Evolutionary conservation across 345 rosid genomes (phyloP), one percentile per base, ranked within the genome.

Genomic region (Balakata baccata): DNA sequence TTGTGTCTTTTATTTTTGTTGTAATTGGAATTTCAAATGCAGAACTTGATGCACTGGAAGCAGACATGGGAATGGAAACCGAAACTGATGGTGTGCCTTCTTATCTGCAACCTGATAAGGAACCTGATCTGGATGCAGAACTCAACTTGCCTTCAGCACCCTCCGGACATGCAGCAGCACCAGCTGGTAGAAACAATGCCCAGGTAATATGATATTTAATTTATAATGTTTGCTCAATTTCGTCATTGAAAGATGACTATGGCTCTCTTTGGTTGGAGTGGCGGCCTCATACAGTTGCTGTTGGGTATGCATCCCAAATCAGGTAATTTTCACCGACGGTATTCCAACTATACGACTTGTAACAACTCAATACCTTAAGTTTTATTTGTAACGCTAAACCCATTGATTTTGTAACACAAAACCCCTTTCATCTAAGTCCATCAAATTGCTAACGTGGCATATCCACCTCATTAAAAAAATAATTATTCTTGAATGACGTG

Each of bases 21-120:
- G 11, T 39, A 4, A 50, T n/a, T 63, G 29, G 22, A 65, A 14
- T 64, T 73, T 39, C 12, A 20, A 45, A 71, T 81, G 69, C 91
- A 93, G 98, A 95, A 85, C 99, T 93, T 73, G 98, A 95, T 80
- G 98, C 93, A 53, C 75, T 93, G 75, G 98, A 95, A 84, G 97
- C 94, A 56, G 99, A 95, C 82, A 93, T 95, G 99, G 98, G 97
- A 76, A 81, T 81, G 78, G 99, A 92, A 81, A 84, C 87, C 23
- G 98, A 95, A 86, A 81, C 88, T 25, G 89, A 86, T 29, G 98
- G 91, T 34, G 87, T 93, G 62, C 99, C 99, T 70, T 91, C 99
- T 34, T 93, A 93, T 85, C 90, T 95, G 79, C 98, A 95, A 84
- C 95, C 98, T 43, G 98, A 94, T 50, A 87, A 79, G 77, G 96